Evolutionary conservation across 2,329 filamentous ascomycete species (phyloP).

Genomic region (Phoma sp.): DNA sequence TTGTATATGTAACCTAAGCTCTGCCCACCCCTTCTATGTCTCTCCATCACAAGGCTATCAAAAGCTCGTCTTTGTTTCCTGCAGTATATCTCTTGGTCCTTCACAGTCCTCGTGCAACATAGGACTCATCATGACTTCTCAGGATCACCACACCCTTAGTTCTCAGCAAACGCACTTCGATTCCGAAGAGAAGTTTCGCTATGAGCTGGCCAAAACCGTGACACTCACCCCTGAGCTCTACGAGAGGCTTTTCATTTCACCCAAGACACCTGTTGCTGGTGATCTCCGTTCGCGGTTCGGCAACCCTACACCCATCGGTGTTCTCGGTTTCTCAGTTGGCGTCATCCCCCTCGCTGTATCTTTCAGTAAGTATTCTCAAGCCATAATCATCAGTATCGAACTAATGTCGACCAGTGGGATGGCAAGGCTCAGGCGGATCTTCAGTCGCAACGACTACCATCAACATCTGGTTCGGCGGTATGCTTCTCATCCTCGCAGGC

Average conservation of each 20-base stretch:
- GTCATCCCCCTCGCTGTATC: constrained; percentile 21
- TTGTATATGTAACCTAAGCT: constrained; percentile 5
- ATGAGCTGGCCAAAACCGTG: constrained; percentile 22
- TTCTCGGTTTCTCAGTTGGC: constrained; percentile 23
- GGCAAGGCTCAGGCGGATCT: constrained; percentile 22
- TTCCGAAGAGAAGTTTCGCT: constrained; percentile 22
- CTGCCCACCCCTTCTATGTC: not conserved
- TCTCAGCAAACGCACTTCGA: constrained; percentile 21
- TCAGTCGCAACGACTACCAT: constrained; percentile 18
- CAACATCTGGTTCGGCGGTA: constrained; percentile 24
- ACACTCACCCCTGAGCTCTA: constrained; percentile 27
- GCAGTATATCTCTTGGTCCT: no score
- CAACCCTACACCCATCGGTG: constrained; percentile 25
- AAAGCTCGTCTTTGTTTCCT: not conserved
- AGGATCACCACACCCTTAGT: constrained; percentile 12
- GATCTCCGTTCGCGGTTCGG: constrained; percentile 19
- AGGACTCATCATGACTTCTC: constrained; percentile 8
- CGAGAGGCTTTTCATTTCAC: constrained; percentile 22
- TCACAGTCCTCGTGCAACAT: not conserved
- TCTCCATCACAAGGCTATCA: not conserved
- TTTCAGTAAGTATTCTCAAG: constrained; percentile 14
- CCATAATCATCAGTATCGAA: not conserved
- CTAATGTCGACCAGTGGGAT: constrained; percentile 20
- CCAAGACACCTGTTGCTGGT: constrained; percentile 17
- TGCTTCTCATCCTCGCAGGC: constrained; percentile 22